Conservation (phyloP, 2,329 filamentous ascomycete species). For the Magnaporthiopsis incrustans region DNA sequence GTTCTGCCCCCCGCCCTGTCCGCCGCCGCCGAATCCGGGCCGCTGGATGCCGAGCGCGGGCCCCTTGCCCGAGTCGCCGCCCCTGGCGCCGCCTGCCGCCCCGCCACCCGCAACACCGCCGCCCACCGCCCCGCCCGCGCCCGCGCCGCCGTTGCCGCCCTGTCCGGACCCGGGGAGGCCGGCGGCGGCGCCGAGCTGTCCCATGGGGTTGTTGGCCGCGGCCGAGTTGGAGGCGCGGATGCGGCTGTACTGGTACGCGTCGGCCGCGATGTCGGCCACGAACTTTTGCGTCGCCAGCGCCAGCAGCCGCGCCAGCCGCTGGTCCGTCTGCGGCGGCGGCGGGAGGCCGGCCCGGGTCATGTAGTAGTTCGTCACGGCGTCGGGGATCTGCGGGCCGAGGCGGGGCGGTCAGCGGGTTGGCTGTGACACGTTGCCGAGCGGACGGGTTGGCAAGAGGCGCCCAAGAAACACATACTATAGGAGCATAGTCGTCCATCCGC, state of each 20-base stretch:
- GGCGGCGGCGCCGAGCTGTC: constrained; percentile 68
- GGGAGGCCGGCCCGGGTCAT: constrained; percentile 92
- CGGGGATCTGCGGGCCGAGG: constrained; percentile 66
- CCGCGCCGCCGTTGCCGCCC: constrained; percentile 5
- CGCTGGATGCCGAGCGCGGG: constrained; percentile 63
- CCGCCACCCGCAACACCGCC: constrained; percentile 30
- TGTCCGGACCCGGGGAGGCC: constrained; percentile 61
- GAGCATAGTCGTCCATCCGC: constrained; percentile 98
- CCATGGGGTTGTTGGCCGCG: constrained; percentile 85
- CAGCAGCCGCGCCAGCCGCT: constrained; percentile 82
- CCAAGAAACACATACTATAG: constrained; percentile 60
- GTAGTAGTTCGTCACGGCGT: constrained; percentile 97
- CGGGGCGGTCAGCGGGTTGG: not conserved
- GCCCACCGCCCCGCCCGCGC: constrained; percentile 42
- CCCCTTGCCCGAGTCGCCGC: constrained; percentile 48
- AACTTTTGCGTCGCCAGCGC: constrained; percentile 99
- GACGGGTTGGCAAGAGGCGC: no score
- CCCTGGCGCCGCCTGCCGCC: constrained; percentile 35
- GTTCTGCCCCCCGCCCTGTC: constrained; percentile 80
- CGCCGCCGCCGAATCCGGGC: constrained; percentile 77
- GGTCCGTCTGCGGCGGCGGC: constrained; percentile 82
- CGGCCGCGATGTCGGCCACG: constrained; percentile 92
- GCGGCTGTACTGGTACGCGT: constrained; percentile 95
- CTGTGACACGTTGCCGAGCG: not conserved
- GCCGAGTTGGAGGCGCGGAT: constrained; percentile 87